These are phyloP conservation scores for Cryptosporidium parvum DNA, from an alignment of 169 alveolate genomes.

Conservation along the genomic window DNA sequence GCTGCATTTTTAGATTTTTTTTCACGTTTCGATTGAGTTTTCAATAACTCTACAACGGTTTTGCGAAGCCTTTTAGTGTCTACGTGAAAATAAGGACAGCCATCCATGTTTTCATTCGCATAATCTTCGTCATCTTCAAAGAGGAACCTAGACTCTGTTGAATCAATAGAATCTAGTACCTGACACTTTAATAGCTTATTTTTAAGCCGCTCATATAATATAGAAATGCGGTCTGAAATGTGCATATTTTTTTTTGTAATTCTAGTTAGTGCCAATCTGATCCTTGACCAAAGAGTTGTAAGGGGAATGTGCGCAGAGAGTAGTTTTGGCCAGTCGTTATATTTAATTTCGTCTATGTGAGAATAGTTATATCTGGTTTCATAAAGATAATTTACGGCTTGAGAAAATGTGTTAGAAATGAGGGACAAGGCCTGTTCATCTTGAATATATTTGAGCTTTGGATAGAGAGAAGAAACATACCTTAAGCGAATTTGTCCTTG, in stretches of 20 bases:
- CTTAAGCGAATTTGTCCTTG: conserved; percentile 66
- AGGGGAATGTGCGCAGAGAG: conserved; percentile 41
- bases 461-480: conserved; percentile 61
- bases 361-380: conserved; percentile 54
- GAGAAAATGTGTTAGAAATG: conserved; percentile 25
- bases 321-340: conserved; percentile 61
- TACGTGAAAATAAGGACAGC: conserved; percentile 3
- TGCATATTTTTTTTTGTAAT: conserved; percentile 35
- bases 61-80: conserved; percentile 47
- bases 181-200: conserved; percentile 1
- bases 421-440: background rate
- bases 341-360: conserved; percentile 47
- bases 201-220: conserved; percentile 25
- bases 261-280: conserved; percentile 46
- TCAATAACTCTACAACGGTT: conserved; percentile 7
- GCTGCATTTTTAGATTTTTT: background rate
- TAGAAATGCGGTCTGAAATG: conserved; percentile 41
- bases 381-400: conserved; percentile 55
- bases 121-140: background rate
- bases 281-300: conserved; percentile 73
- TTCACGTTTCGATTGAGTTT: conserved; percentile 7
- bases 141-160: background rate
- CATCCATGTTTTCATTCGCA: background rate
- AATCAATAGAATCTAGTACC: background rate
- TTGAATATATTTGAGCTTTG: conserved; percentile 42